These are phyloP conservation scores for Zasmidium citrigriseum DNA, from an alignment of 2,329 filamentous ascomycete species.

Conservation along the genomic window DNA sequence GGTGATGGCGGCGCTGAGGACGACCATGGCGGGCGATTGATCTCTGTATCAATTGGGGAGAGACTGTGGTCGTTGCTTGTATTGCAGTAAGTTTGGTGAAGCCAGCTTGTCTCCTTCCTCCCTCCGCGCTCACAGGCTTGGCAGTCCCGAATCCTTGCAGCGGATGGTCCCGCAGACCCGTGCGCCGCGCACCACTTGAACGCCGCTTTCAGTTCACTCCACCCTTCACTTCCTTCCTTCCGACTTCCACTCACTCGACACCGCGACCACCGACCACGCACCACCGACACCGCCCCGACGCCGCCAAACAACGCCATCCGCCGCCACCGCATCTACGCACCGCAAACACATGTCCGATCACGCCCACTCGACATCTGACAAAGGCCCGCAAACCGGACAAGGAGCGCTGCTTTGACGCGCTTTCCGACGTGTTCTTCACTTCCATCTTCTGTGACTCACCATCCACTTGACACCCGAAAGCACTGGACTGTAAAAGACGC, in stretches of 20 bases:
- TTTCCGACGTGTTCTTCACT: background rate
- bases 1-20: constrained; percentile 98
- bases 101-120: constrained; percentile 1
- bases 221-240: background rate
- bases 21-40: constrained; percentile 59
- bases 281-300: background rate
- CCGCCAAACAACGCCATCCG: background rate
- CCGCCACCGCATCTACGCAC: background rate
- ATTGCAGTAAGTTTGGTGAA: background rate
- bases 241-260: background rate
- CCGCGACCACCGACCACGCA: background rate
- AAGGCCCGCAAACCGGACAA: background rate
- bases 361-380: background rate
- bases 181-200: background rate
- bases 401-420: constrained; percentile 1
- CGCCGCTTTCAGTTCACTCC: background rate
- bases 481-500: background rate
- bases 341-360: background rate
- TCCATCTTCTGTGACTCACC: background rate
- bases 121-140: background rate
- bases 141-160: too few species aligned
- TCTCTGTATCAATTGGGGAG: background rate
- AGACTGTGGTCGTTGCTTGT: background rate
- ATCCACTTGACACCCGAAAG: background rate
- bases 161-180: too few species aligned